These are phyloP conservation scores for Paxillus ammoniavirescens DNA, from an alignment of 768 basidiomycete genomes.

Conservation along the genomic window DNA sequence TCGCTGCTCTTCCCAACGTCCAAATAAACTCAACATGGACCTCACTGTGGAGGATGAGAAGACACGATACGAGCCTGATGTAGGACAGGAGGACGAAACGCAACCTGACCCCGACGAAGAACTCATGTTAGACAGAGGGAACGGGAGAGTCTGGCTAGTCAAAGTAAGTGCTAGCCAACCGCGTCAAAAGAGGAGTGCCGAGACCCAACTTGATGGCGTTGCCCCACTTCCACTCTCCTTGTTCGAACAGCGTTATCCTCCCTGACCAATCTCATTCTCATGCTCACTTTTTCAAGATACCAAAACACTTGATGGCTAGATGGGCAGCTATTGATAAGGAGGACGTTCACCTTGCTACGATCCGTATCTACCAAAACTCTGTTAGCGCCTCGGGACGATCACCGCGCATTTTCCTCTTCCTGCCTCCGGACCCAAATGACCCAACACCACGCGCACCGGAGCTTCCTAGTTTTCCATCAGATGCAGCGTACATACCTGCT, in stretches of 20 bases:
- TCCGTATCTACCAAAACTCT: constrained; percentile 70
- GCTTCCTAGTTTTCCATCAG: constrained; percentile 25
- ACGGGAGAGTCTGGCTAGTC: constrained; percentile 80
- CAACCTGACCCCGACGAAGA: constrained; percentile 82
- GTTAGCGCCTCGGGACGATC: constrained; percentile 44
- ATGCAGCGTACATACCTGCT: constrained; percentile 30
- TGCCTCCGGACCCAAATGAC: constrained; percentile 56
- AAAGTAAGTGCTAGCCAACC: constrained; percentile 52
- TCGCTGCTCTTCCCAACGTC: neutral
- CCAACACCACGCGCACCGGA: constrained; percentile 28
- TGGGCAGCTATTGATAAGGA: constrained; percentile 79
- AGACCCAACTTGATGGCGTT: neutral
- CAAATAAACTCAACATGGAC: constrained; percentile 27
- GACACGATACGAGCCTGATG: constrained; percentile 65
- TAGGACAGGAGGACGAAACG: constrained; percentile 51
- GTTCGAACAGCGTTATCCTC: constrained; percentile 1
- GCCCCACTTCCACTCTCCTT: neutral
- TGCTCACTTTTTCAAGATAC: constrained; percentile 52
- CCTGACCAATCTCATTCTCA: constrained; percentile 9
- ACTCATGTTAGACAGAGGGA: constrained; percentile 73
- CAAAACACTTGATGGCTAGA: constrained; percentile 80
- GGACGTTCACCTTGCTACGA: constrained; percentile 77
- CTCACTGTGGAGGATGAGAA: constrained; percentile 56
- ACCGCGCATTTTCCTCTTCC: constrained; percentile 64
- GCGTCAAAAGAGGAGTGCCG: neutral